phyloP scores from a whole-genome alignment of 164 flowering plant species.

The Vitis rotundifolia region DNA sequence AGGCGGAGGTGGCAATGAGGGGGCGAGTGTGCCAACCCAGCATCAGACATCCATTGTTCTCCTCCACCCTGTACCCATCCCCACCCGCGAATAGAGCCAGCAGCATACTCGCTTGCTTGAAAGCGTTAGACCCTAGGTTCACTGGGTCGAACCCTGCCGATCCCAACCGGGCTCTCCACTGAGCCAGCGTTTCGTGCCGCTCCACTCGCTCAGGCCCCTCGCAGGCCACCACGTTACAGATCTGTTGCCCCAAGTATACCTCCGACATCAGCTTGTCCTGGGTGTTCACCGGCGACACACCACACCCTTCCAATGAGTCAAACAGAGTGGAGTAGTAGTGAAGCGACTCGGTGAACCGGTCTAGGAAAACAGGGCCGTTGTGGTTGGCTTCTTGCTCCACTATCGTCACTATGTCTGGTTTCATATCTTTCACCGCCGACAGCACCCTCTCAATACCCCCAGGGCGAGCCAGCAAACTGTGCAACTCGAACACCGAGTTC shows the following conservation, averaged over 20 bases:
- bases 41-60: conserved; percentile 51
- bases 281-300: conserved; percentile 8
- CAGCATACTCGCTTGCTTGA: conserved; percentile 59
- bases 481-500: conserved; percentile 59
- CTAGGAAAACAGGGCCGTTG: conserved; percentile 50
- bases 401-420: conserved; percentile 51
- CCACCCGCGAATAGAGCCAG: conserved; percentile 50
- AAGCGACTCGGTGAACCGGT: conserved; percentile 54
- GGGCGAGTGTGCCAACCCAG: conserved; percentile 65
- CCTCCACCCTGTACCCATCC: conserved; percentile 59
- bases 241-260: conserved; percentile 49
- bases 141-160: conserved; percentile 49
- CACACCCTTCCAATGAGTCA: conserved; percentile 50
- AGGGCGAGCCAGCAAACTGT: conserved; percentile 42
- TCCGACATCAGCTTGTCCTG: conserved; percentile 52
- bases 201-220: conserved; percentile 57
- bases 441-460: conserved; percentile 56
- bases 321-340: conserved; percentile 60
- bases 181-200: conserved; percentile 51
- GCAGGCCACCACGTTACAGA: conserved; percentile 55
- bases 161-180: conserved; percentile 44
- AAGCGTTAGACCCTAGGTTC: conserved; percentile 57
- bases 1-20: conserved; percentile 59
- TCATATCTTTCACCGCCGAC: conserved; percentile 36
- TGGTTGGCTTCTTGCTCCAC: conserved; percentile 65